These are phyloP conservation scores for Olyra latifolia DNA, from an alignment of 176 grass and related monocot genomes.

Conservation along the genomic window DNA sequence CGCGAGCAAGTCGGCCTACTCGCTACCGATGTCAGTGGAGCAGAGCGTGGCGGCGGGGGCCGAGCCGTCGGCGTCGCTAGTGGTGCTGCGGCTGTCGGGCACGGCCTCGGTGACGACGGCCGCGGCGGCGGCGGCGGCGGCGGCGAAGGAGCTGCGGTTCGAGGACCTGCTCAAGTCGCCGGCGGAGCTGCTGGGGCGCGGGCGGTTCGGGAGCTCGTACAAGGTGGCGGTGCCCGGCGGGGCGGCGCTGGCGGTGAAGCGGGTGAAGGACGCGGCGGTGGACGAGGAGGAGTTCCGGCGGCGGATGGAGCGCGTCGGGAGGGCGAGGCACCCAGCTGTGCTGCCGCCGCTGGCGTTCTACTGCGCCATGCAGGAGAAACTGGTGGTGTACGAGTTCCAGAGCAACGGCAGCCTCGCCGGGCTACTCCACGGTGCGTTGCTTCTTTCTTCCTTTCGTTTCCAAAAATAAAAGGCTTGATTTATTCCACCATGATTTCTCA, in stretches of 20 bases:
- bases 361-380: constrained; percentile 69
- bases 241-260: constrained; percentile 60
- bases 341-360: constrained; percentile 63
- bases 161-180: constrained; percentile 70
- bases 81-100: constrained; percentile 38
- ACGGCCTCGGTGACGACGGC: constrained; percentile 32
- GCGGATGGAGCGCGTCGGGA: constrained; percentile 52
- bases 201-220: constrained; percentile 66
- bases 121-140: background rate
- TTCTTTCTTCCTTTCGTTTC: background rate
- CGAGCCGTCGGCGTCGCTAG: constrained; percentile 26
- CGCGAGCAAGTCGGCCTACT: constrained; percentile 40
- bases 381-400: constrained; percentile 70
- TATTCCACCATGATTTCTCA: background rate
- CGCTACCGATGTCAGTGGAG: constrained; percentile 28
- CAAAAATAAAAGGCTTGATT: background rate
- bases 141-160: constrained; percentile 51
- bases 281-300: constrained; percentile 42
- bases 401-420: constrained; percentile 54
- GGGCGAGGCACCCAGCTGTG: constrained; percentile 46
- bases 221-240: constrained; percentile 55
- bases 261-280: constrained; percentile 50
- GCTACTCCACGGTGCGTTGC: constrained; percentile 48
- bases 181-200: constrained; percentile 68
- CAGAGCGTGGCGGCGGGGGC: background rate